These are phyloP conservation scores for Sporothrix phasma DNA, from an alignment of 2,329 filamentous ascomycete genomes.

Conservation along the genomic window DNA sequence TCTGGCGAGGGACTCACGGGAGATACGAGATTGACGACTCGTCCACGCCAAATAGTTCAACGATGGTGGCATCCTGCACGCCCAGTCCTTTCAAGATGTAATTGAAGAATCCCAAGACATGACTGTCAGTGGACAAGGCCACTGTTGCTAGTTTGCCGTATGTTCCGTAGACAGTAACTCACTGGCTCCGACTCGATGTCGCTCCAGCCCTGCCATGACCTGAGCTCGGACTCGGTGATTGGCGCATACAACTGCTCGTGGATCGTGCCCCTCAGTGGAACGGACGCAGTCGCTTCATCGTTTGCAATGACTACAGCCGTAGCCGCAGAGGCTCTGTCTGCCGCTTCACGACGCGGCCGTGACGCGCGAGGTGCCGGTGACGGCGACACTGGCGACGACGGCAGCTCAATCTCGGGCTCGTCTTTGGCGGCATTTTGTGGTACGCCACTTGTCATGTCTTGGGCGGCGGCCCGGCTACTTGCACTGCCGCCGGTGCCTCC, in stretches of 20 bases:
- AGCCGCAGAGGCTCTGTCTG: constrained; percentile 5
- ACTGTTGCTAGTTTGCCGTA: constrained; percentile 4
- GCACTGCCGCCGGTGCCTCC: not conserved
- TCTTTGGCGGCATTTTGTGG: not conserved
- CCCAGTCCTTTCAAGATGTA: constrained; percentile 72
- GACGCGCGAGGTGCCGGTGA: not conserved
- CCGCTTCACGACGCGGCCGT: constrained; percentile 6
- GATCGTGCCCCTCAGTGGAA: constrained; percentile 16
- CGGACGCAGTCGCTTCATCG: constrained; percentile 6
- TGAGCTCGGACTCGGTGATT: constrained; percentile 41
- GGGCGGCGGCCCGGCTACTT: not conserved
- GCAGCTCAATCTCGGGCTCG: not conserved
- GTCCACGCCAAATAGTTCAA: constrained; percentile 68
- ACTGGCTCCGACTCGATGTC: constrained; percentile 89
- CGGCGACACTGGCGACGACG: not conserved
- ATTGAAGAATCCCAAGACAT: constrained; percentile 67
- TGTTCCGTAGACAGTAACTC: constrained; percentile 24
- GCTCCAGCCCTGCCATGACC: constrained; percentile 61
- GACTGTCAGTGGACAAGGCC: constrained; percentile 18
- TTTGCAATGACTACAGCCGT: constrained; percentile 3
- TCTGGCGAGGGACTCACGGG: constrained; percentile 37
- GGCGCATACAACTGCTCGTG: constrained; percentile 32
- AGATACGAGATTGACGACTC: constrained; percentile 52
- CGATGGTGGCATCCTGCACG: constrained; percentile 59
- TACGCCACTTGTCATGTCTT: not conserved